Conservation (phyloP, 331 rosid species). For the Acacia concinna region DNA sequence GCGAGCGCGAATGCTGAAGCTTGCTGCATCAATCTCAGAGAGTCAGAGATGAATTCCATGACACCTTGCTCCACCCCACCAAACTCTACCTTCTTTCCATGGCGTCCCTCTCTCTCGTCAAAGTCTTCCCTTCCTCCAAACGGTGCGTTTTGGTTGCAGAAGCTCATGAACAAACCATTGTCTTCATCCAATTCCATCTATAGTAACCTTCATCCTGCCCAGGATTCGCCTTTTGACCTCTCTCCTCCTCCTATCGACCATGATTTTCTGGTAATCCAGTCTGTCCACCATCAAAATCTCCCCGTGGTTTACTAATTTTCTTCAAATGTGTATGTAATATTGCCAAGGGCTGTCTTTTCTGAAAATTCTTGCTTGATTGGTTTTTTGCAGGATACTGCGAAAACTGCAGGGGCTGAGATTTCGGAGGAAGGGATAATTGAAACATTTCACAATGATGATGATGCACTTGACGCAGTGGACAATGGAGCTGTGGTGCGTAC, state of each 20-base stretch:
- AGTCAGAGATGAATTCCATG: slow-evolving; percentile 30
- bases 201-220: slow-evolving; percentile 15
- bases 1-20: not conserved
- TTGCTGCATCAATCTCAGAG: not conserved
- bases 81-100: not conserved
- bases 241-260: slow-evolving; percentile 94
- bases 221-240: slow-evolving; percentile 61
- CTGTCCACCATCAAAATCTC: not conserved
- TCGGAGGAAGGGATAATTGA: slow-evolving; percentile 66
- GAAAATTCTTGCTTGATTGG: slow-evolving; percentile 1
- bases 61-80: slow-evolving; percentile 2
- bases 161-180: not conserved
- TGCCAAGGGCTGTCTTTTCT: not conserved
- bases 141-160: slow-evolving; percentile 23
- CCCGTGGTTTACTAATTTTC: not conserved
- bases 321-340: not conserved
- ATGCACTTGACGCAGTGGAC: slow-evolving; percentile 67
- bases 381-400: slow-evolving; percentile 57
- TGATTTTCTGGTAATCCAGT: slow-evolving; percentile 58
- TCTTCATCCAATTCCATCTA: slow-evolving; percentile 23
- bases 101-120: slow-evolving; percentile 5
- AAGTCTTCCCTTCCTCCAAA: slow-evolving; percentile 25
- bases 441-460: slow-evolving; percentile 75
- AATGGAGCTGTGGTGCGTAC: slow-evolving; percentile 66
- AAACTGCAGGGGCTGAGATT: slow-evolving; percentile 54